A percentile compares a stretch with the other conserved stretches of the same genome.
phyloP scores from a whole-genome alignment of 2,329 filamentous ascomycete species.

The Torrubiellomyces zombiae region DNA sequence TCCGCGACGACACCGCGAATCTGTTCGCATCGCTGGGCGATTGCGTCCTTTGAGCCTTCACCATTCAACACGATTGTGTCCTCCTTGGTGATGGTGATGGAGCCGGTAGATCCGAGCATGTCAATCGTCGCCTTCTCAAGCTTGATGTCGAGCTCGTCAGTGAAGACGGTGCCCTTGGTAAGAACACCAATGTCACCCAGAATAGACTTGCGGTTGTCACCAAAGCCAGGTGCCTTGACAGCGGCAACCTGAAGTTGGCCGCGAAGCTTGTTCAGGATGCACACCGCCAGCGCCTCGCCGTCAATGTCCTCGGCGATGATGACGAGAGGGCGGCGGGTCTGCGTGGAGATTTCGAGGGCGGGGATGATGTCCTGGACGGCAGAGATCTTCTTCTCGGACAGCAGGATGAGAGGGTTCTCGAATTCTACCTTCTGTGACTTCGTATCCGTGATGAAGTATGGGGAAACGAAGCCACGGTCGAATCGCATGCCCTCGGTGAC shows the following conservation, averaged over 20 bases:
- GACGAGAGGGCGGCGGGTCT: constrained; percentile 84
- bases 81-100: constrained; percentile 99
- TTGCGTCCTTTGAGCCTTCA: constrained; percentile 84
- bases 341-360: constrained; percentile 90
- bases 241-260: constrained; percentile 97
- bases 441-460: constrained; percentile 99
- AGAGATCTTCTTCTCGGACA: constrained; percentile 99
- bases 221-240: constrained; percentile 97
- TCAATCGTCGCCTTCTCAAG: constrained; percentile 94
- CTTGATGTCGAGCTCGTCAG: constrained; percentile 96
- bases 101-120: constrained; percentile 91
- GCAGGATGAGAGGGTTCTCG: constrained; percentile 95
- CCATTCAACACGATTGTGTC: constrained; percentile 98
- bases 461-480: constrained; percentile 94
- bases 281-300: constrained; percentile 93
- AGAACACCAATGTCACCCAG: constrained; percentile 91
- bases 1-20: constrained; percentile 94
- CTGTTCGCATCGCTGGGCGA: constrained; percentile 94
- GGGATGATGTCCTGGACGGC: constrained; percentile 98
- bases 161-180: constrained; percentile 95
- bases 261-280: constrained; percentile 99
- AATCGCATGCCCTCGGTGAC: constrained; percentile 99
- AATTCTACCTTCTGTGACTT: constrained; percentile 99
- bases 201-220: constrained; percentile 99
- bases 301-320: constrained; percentile 99